These are phyloP conservation scores for Chrysanthemum makinoi DNA, from an alignment of 129 eudicot genomes.

Conservation along the genomic window DNA sequence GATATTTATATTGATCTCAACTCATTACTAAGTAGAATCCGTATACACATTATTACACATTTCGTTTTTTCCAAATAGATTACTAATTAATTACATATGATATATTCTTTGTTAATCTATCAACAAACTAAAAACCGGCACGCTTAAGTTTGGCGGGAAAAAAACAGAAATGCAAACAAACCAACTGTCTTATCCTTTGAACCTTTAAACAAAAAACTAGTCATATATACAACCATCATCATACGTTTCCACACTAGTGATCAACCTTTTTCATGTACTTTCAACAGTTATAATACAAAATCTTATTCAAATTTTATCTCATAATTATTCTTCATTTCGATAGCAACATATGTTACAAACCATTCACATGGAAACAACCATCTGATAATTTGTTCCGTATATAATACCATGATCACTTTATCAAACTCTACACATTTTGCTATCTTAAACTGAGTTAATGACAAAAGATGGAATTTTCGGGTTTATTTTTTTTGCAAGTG, in stretches of 20 bases:
- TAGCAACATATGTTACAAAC: slow-evolving; percentile 32
- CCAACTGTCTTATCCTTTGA: slow-evolving; percentile 24
- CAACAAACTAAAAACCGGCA: neutral
- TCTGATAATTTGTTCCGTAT: neutral
- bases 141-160: slow-evolving; percentile 29
- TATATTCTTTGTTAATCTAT: too few relatives aligned
- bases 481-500: slow-evolving; percentile 31
- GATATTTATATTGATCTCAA: too few relatives aligned
- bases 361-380: slow-evolving; percentile 31
- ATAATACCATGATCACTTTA: neutral
- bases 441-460: slow-evolving; percentile 32
- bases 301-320: slow-evolving; percentile 1
- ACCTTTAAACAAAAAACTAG: slow-evolving; percentile 11
- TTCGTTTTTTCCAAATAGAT: too few relatives aligned
- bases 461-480: slow-evolving; percentile 16
- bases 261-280: slow-evolving; percentile 21
- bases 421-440: slow-evolving; percentile 8
- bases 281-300: slow-evolving; percentile 28
- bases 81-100: too few relatives aligned
- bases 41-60: too few relatives aligned
- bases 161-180: slow-evolving; percentile 17
- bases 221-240: slow-evolving; percentile 7
- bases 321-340: slow-evolving; percentile 19
- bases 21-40: too few relatives aligned
- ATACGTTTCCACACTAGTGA: slow-evolving; percentile 22